Evolutionary conservation across 768 basidiomycete species (phyloP).

Genomic region (Cystofilobasidium macerans): DNA sequence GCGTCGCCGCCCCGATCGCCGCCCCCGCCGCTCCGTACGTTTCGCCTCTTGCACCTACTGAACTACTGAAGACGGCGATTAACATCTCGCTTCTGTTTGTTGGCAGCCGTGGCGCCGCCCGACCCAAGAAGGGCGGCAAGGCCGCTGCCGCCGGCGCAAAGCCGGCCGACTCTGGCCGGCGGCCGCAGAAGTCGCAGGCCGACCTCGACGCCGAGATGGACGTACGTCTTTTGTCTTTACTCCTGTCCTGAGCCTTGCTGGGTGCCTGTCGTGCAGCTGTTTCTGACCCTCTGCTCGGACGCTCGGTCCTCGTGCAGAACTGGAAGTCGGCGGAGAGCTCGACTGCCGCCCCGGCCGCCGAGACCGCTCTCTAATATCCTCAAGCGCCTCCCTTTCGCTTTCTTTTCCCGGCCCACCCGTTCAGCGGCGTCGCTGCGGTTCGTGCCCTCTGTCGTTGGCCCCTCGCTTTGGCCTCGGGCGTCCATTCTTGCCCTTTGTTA

Average conservation of each 20-base stretch:
- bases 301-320: neutral
- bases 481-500: too few relatives aligned
- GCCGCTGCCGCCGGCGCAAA: conserved; percentile 28
- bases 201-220: conserved; percentile 98
- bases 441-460: too few relatives aligned
- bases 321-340: neutral
- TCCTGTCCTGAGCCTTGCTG: too few relatives aligned
- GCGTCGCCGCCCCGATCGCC: conserved; percentile 51
- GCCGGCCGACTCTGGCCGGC: conserved; percentile 40
- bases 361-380: neutral
- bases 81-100: too few relatives aligned
- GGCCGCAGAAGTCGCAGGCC: conserved; percentile 68
- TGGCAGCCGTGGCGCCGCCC: neutral
- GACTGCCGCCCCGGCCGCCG: neutral
- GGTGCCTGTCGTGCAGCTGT: too few relatives aligned
- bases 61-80: too few relatives aligned
- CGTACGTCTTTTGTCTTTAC: conserved; percentile 53
- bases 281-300: neutral
- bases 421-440: too few relatives aligned
- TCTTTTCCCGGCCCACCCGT: neutral
- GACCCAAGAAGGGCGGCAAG: conserved; percentile 38
- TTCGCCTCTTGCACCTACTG: conserved; percentile 4
- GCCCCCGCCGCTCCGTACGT: conserved; percentile 30
- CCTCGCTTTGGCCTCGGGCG: too few relatives aligned
- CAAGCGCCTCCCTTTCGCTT: neutral